Evolutionary conservation across 306 rosid species (phyloP).

Genomic region (Ammopiptanthus mongolicus): DNA sequence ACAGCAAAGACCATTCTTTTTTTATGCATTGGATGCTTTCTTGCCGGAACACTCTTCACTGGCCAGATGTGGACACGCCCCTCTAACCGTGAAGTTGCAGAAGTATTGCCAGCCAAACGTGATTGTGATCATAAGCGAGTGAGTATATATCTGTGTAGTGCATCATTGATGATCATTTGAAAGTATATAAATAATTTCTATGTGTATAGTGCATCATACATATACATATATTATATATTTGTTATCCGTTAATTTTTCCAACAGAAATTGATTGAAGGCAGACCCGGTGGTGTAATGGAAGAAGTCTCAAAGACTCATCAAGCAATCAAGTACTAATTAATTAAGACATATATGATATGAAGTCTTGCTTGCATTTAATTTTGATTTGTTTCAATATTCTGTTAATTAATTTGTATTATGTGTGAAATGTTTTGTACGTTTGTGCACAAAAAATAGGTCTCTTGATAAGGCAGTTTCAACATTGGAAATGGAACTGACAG

Average conservation of each 20-base stretch:
- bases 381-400: not conserved
- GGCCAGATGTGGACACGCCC: constrained; percentile 55
- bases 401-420: not conserved
- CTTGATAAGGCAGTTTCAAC: constrained; percentile 69
- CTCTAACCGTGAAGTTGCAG: not conserved
- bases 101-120: not conserved
- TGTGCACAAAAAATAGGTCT: constrained; percentile 37
- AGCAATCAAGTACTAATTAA: constrained; percentile 63
- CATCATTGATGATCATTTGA: not conserved
- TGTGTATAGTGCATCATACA: not conserved
- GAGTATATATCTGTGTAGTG: not conserved
- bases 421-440: not conserved
- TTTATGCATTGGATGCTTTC: constrained; percentile 62
- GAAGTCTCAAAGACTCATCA: constrained; percentile 77
- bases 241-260: not conserved
- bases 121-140: constrained; percentile 49
- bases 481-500: constrained; percentile 70
- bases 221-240: not conserved
- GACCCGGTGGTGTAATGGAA: constrained; percentile 49
- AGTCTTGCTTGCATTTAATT: not conserved
- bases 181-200: not conserved
- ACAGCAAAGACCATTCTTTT: constrained; percentile 51
- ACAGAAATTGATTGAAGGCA: constrained; percentile 68
- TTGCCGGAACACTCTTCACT: constrained; percentile 68
- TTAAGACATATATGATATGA: too few species aligned